Base-by-base conservation (phyloP, 2,329 filamentous ascomycete species). In the Sclerotiophoma versabilis region DNA sequence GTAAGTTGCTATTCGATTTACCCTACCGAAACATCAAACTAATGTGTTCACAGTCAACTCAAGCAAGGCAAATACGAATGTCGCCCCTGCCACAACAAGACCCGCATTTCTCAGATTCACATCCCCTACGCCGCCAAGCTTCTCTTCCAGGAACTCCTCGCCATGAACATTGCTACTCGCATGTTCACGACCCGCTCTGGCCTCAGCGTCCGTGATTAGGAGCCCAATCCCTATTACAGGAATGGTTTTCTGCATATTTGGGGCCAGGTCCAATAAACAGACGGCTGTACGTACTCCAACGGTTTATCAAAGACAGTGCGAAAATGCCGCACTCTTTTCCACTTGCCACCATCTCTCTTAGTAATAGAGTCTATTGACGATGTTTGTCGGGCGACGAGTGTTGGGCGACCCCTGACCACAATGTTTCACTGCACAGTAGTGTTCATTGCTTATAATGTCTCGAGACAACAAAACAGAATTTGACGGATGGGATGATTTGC, bases 71-170 rank as follows among this genome's bases (percentile, higher is more conserved):
- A 92, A 23, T 98, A 98, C 74, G 93, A 98, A 77, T 99, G 95
- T 78, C 87, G 95, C 50, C 92, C 95, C 27, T 99, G 95, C 85
- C 95, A 96, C 82, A 99, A 99, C 83, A 98, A 98, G 85, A 97
- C 93, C 60, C 92, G 91, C 80, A 98, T 99, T 75, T 95, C 93
- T 5, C 95, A 99, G 77, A 90, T 99, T 51, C 92, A 98, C 75
- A 96, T 99, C 62, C 95, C 95, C 0, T 99, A 99, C 74, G 95
- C 95, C 2, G 95, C 95, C 57, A 99, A 99, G 81, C 83, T 99
- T 43, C 86, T 99, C 44, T 99, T 99, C 88, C 95, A 99, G 81
- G 95, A 99, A 80, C 81, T 99, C 65, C 91, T 93, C 73, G 89
- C 92, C 43, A 99, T 99, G 95, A 98, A 98, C 77, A 98, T 99